Evolutionary conservation across 352 stramenopile species (phyloP), one percentile per base, ranked within the genome.

Genomic region (Globisporangium sylvaticum): DNA sequence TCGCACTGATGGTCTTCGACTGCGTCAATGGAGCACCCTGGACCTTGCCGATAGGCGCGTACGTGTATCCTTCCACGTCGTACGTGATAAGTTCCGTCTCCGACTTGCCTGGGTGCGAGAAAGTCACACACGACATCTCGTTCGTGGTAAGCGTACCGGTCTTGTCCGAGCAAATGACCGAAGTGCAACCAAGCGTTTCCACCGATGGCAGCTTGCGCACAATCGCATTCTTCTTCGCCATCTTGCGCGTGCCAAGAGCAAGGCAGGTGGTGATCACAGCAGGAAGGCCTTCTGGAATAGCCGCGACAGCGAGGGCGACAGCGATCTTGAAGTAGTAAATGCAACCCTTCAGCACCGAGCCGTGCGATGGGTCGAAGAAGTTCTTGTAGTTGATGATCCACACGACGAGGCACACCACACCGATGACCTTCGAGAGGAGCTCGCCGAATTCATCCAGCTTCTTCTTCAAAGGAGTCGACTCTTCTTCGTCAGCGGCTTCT

Each of bases 281-380:
- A 1, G 97, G 97, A 4, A 99, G 82, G 39, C 98, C 98, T 82
- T 99, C 98, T 4, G 98, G 98, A 67, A 99, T 99, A 4, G 97
- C 97, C 1, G 98, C 98, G 0, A 99, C 98, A 24, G 96, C 98
- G 27, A 99, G 83, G 1, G 97, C 97, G 14, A 99, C 97, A 1
- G 97, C 97, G 34, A 99, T 98, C 80, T 99, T 99, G 63, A 98
- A 98, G 87, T 99, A 99, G 83, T 99, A 99, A 62, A 99, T 94
- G 66, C 95, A 98, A 22, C 97, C 97, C 80, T 98, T 97, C 67
- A 98, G 84, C 24, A 97, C 80, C 27, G 88, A 92, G 27, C 88
- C 88, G 71, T 96, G 81, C 27, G 87, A 85, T 4, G 88, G 89
- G 69, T 95, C 88, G 53, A 96, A 95, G 70, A 99, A 99, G 76